Percentiles rank a stretch among this genome's conserved stretches.
These are phyloP conservation scores for Trichoderma atroviride DNA, from an alignment of 2,329 filamentous ascomycete genomes.

Conservation along the genomic window DNA sequence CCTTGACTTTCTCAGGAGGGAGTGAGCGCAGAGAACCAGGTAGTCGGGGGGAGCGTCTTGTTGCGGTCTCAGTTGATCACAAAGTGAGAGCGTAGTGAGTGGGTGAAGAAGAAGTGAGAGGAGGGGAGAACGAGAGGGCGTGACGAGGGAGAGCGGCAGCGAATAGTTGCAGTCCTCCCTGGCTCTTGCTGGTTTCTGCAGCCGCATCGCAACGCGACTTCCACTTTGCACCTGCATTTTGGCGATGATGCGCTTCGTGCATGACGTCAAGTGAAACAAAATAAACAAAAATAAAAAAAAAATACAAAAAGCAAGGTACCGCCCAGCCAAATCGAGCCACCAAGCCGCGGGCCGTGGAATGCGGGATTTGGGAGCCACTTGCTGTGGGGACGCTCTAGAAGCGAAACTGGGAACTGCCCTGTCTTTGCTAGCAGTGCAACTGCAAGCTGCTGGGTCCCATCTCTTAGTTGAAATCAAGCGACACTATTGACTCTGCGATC, in stretches of 20 bases:
- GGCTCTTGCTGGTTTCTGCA: not conserved
- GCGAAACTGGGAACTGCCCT: not conserved
- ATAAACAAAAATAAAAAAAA: not conserved
- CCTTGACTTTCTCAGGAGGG: not conserved
- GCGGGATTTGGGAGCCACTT: slow-evolving; percentile 1
- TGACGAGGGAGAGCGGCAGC: not conserved
- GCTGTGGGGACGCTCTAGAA: not conserved
- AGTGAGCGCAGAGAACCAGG: not conserved
- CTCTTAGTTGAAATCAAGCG: not conserved
- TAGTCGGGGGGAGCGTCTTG: not conserved
- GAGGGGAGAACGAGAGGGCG: not conserved
- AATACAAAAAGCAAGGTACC: not conserved
- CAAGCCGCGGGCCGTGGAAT: not conserved
- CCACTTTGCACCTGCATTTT: not conserved
- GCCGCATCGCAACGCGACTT: not conserved
- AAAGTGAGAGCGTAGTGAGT: not conserved
- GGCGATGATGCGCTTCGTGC: not conserved
- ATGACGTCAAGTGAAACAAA: slow-evolving; percentile 23
- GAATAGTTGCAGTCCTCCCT: not conserved
- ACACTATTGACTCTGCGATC: slow-evolving; percentile 17
- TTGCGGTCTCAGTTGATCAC: not conserved
- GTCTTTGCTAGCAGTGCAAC: not conserved
- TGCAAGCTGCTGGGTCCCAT: not conserved
- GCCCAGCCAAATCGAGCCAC: not conserved
- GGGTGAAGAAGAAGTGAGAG: not conserved